Percentiles rank a stretch among this genome's conserved stretches.
Evolutionary conservation across 805 yeast species (phyloP).

Genomic region (Millerago galiae): DNA sequence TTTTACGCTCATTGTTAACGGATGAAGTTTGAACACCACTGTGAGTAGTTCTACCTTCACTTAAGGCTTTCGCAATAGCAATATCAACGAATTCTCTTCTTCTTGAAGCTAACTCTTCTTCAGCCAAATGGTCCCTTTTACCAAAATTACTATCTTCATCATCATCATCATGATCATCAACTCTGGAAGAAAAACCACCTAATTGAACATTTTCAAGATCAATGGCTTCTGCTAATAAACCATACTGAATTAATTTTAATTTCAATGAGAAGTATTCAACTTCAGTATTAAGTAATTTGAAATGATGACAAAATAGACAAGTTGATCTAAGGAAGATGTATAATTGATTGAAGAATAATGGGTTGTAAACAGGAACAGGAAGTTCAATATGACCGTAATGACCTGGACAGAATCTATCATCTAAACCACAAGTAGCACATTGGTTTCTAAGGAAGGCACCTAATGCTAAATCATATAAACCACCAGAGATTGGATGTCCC

Average conservation of each 20-base stretch:
- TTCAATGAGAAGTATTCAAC: conserved; percentile 74
- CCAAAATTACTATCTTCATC: neutral
- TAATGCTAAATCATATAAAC: conserved; percentile 88
- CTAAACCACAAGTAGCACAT: conserved; percentile 92
- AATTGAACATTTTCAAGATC: conserved; percentile 58
- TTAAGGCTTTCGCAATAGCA: conserved; percentile 67
- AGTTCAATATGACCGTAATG: conserved; percentile 97
- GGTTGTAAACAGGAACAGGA: conserved; percentile 93
- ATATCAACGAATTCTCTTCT: conserved; percentile 61
- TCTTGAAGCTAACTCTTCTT: conserved; percentile 29
- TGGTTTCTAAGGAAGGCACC: conserved; percentile 89
- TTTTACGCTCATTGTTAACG: conserved; percentile 81
- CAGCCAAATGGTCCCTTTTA: too few species aligned
- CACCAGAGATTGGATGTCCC: conserved; percentile 93
- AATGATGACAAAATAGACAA: conserved; percentile 87
- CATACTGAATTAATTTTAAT: conserved; percentile 78
- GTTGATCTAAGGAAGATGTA: conserved; percentile 76
- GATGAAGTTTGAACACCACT: conserved; percentile 77
- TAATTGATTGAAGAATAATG: conserved; percentile 88
- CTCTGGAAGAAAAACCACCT: conserved; percentile 22
- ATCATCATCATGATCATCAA: conserved; percentile 23
- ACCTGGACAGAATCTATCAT: conserved; percentile 93
- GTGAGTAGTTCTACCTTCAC: conserved; percentile 64
- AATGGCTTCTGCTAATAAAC: conserved; percentile 71
- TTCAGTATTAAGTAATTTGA: conserved; percentile 64